These are phyloP conservation scores for Papiliotrema fonsecae DNA, from an alignment of 1,284 basidiomycete genomes.

Conservation along the genomic window DNA sequence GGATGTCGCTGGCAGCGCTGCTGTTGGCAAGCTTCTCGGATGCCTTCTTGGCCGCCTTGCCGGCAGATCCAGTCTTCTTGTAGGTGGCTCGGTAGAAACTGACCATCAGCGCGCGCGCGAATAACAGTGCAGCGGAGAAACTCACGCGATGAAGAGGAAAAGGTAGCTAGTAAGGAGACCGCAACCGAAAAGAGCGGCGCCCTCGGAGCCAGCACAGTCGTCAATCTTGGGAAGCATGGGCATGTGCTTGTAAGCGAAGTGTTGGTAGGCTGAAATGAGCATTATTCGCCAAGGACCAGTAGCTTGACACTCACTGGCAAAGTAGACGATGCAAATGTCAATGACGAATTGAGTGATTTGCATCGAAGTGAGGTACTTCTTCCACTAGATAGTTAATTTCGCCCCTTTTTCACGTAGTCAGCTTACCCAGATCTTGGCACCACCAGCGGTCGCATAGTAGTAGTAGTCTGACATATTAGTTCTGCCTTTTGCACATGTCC, in stretches of 20 bases:
- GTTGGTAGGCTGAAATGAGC: constrained; percentile 71
- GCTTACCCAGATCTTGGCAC: constrained; percentile 87
- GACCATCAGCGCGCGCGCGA: constrained; percentile 3
- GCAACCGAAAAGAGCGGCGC: constrained; percentile 85
- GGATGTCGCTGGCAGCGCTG: constrained; percentile 5
- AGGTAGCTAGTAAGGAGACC: constrained; percentile 82
- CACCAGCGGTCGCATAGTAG: constrained; percentile 93
- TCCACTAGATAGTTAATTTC: too few relatives aligned
- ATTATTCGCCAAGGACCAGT: neutral
- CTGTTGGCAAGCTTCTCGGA: constrained; percentile 23
- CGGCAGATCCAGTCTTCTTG: constrained; percentile 39
- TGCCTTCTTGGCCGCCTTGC: constrained; percentile 23
- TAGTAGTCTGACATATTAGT: constrained; percentile 69
- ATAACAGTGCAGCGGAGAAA: neutral
- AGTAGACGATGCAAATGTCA: constrained; percentile 84
- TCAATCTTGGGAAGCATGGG: constrained; percentile 62
- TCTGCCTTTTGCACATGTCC: neutral
- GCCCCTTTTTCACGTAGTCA: too few relatives aligned
- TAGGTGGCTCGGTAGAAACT: constrained; percentile 50
- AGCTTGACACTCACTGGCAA: constrained; percentile 84
- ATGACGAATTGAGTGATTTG: constrained; percentile 95
- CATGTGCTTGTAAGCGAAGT: constrained; percentile 67
- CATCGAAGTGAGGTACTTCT: constrained; percentile 38
- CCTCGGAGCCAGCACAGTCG: constrained; percentile 83
- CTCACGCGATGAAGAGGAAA: constrained; percentile 69